A percentile compares a stretch with the other conserved stretches of the same genome.
Conservation (phyloP, 2,329 filamentous ascomycete species). For the Hawksworthiomyces lignivorus region DNA sequence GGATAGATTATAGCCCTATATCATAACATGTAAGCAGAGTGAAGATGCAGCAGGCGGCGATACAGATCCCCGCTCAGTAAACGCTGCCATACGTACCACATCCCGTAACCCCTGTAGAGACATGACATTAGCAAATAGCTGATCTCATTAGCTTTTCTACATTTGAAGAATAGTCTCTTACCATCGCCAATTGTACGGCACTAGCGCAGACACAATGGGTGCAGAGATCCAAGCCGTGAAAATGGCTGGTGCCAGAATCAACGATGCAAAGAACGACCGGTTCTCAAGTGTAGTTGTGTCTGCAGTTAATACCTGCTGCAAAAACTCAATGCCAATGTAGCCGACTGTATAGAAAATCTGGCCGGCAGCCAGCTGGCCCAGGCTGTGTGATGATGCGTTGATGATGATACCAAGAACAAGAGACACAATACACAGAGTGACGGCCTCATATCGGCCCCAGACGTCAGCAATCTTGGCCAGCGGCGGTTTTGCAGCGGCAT, state of each 20-base stretch:
- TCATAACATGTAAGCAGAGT: no score
- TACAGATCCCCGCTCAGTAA: no score
- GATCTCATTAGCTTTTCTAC: conserved; percentile 41
- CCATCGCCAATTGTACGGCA: conserved; percentile 49
- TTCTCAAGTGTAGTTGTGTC: conserved; percentile 58
- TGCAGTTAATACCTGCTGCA: conserved; percentile 54
- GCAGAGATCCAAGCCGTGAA: conserved; percentile 51
- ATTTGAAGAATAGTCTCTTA: conserved; percentile 49
- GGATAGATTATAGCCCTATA: no score
- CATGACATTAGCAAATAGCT: conserved; percentile 44
- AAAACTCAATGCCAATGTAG: conserved; percentile 24
- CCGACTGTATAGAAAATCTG: conserved; percentile 56
- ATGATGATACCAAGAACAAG: conserved; percentile 45
- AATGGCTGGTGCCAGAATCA: conserved; percentile 55
- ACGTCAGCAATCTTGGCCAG: conserved; percentile 39
- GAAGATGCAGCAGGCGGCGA: no score
- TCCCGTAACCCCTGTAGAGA: no score
- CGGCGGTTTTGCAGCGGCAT: conserved; percentile 7
- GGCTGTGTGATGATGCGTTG: conserved; percentile 48
- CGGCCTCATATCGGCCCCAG: conserved; percentile 38
- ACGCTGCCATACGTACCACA: no score
- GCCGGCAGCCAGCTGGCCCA: conserved; percentile 39
- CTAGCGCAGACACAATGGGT: conserved; percentile 49
- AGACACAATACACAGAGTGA: conserved; percentile 29
- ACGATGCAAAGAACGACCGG: conserved; percentile 52